phyloP scores from a whole-genome alignment of 352 stramenopile species.

The Phytophthora idaei region DNA sequence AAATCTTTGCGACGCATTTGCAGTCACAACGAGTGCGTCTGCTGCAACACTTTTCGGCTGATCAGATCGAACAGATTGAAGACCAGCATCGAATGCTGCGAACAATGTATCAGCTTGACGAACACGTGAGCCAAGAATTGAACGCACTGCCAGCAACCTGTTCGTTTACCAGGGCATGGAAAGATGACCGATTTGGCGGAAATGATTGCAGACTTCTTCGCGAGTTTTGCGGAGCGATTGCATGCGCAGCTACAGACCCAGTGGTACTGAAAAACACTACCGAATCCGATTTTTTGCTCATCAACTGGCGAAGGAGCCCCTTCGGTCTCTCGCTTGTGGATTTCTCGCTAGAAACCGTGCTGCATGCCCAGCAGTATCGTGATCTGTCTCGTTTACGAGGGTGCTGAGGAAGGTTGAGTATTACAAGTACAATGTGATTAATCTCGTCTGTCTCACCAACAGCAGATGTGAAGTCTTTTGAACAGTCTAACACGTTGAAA shows the following conservation, averaged over 20 bases:
- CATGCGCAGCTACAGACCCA: constrained; percentile 22
- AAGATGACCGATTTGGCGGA: constrained; percentile 24
- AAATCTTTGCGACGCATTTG: constrained; percentile 33
- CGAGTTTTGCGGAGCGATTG: constrained; percentile 33
- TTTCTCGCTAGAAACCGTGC: constrained; percentile 35
- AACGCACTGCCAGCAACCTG: constrained; percentile 12
- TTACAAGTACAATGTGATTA: neutral
- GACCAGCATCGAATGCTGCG: constrained; percentile 34
- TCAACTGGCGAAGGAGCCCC: constrained; percentile 35
- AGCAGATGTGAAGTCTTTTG: neutral
- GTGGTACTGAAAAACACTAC: constrained; percentile 4
- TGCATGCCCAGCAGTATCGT: constrained; percentile 34
- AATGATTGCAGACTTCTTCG: constrained; percentile 34
- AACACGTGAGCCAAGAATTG: constrained; percentile 31
- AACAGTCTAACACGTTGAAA: neutral
- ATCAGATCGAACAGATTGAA: constrained; percentile 39
- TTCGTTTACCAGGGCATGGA: constrained; percentile 33
- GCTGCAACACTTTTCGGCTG: constrained; percentile 22
- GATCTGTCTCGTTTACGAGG: constrained; percentile 26
- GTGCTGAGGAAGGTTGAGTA: constrained; percentile 9
- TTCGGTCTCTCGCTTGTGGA: constrained; percentile 37
- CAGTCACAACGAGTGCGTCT: constrained; percentile 34
- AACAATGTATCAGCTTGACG: constrained; percentile 36
- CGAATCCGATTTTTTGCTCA: constrained; percentile 28
- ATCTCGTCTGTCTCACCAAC: too few species aligned